Conservation (phyloP, 495 filamentous ascomycete genomes). For the Tricharina praecox region DNA sequence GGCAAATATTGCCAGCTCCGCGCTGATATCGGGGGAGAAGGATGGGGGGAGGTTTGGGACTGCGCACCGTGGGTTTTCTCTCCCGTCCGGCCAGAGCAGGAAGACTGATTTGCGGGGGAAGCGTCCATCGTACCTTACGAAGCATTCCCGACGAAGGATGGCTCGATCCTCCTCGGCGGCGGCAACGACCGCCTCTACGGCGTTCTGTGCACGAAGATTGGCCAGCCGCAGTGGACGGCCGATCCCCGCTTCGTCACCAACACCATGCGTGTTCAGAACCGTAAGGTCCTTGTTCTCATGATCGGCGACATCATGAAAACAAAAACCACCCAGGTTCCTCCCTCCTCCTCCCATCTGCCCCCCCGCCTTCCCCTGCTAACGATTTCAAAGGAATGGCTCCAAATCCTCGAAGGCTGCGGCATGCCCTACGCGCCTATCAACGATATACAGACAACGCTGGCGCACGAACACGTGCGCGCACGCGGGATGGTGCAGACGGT, state of each 20-base stretch:
- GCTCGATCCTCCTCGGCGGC: slow-evolving; percentile 79
- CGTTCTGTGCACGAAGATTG: slow-evolving; percentile 63
- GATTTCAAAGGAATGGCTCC: slow-evolving; percentile 58
- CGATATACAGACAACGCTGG: slow-evolving; percentile 67
- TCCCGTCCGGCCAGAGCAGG: too few species aligned
- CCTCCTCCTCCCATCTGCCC: slow-evolving; percentile 35
- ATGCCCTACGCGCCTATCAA: slow-evolving; percentile 94
- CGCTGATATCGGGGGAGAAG: slow-evolving; percentile 70
- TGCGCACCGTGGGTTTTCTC: slow-evolving; percentile 59
- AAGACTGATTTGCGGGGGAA: slow-evolving; percentile 23
- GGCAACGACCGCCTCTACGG: slow-evolving; percentile 87
- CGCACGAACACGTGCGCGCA: slow-evolving; percentile 71
- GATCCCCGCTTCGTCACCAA: slow-evolving; percentile 65
- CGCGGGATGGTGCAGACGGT: slow-evolving; percentile 77
- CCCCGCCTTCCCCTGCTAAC: background rate
- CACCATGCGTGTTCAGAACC: slow-evolving; percentile 61
- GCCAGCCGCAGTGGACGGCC: slow-evolving; percentile 60
- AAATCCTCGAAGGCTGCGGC: slow-evolving; percentile 71
- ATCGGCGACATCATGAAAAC: slow-evolving; percentile 58
- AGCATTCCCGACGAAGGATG: slow-evolving; percentile 82
- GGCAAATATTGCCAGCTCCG: slow-evolving; percentile 83
- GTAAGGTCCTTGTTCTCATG: slow-evolving; percentile 52
- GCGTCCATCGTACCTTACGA: slow-evolving; percentile 92
- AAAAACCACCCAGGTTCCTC: slow-evolving; percentile 46
- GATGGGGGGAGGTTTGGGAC: slow-evolving; percentile 89